Percentiles rank a stretch among this genome's conserved stretches.
These are phyloP conservation scores for Candida piceae DNA, from an alignment of 805 yeast genomes.

Conservation along the genomic window DNA sequence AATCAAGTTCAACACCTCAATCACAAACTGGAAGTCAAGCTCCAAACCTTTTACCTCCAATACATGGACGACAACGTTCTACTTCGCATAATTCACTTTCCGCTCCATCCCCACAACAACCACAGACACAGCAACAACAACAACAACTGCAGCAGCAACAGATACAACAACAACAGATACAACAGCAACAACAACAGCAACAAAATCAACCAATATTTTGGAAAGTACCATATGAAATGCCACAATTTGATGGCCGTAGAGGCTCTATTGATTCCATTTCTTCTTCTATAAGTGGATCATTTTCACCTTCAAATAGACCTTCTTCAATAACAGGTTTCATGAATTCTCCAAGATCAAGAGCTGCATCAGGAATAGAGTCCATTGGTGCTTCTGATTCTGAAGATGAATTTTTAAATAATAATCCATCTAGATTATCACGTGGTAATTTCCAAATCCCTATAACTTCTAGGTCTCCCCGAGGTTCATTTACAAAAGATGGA, in stretches of 20 bases:
- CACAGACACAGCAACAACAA: conserved; percentile 1
- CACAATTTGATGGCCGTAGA: conserved; percentile 28
- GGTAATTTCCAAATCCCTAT: conserved; percentile 22
- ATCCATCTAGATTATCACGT: conserved; percentile 20
- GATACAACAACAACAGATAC: conserved; percentile 4
- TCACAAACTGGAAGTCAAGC: not conserved
- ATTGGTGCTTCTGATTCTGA: conserved; percentile 31
- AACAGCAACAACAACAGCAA: conserved; percentile 3
- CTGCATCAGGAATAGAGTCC: conserved; percentile 18
- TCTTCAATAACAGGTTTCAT: conserved; percentile 16
- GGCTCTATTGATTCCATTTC: conserved; percentile 47
- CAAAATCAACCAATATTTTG: conserved; percentile 36
- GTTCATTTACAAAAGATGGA: conserved; percentile 17
- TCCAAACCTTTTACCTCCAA: conserved; percentile 17
- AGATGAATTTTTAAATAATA: conserved; percentile 25
- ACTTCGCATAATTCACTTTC: conserved; percentile 15
- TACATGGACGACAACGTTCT: conserved; percentile 18
- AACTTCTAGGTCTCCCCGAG: conserved; percentile 16
- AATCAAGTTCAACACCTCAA: not conserved
- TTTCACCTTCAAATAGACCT: conserved; percentile 17
- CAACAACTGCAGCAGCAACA: conserved; percentile 9
- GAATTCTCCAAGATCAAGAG: conserved; percentile 15
- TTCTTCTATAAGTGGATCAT: conserved; percentile 39
- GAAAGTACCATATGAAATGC: conserved; percentile 61
- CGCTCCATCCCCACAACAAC: conserved; percentile 3